These are phyloP conservation scores for Melanomma pulvis-pyrius DNA, from an alignment of 495 filamentous ascomycete species.

Conservation along the genomic window DNA sequence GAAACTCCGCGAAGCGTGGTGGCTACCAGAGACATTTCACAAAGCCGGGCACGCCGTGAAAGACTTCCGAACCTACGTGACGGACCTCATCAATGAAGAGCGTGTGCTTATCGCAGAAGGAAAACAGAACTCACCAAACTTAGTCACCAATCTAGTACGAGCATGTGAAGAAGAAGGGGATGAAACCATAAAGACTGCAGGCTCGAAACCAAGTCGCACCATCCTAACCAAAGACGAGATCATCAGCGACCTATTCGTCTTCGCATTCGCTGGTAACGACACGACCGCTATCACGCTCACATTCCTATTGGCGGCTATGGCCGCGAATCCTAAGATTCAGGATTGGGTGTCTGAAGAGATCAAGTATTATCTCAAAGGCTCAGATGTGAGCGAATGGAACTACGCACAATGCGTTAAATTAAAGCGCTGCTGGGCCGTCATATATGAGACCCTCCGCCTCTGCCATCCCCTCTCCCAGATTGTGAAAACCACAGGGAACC, in stretches of 20 bases:
- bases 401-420: slow-evolving; percentile 18
- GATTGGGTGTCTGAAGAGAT: slow-evolving; percentile 42
- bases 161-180: slow-evolving; percentile 15
- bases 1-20: slow-evolving; percentile 1
- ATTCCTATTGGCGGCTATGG: slow-evolving; percentile 23
- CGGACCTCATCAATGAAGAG: slow-evolving; percentile 22
- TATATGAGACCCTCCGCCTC: slow-evolving; percentile 24
- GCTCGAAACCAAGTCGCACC: not conserved
- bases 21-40: slow-evolving; percentile 18
- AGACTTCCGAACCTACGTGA: slow-evolving; percentile 13
- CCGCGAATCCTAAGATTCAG: slow-evolving; percentile 29
- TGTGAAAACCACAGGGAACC: slow-evolving; percentile 17
- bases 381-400: slow-evolving; percentile 1
- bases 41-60: slow-evolving; percentile 10
- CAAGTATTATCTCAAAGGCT: not conserved
- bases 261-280: slow-evolving; percentile 37
- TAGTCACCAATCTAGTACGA: slow-evolving; percentile 23
- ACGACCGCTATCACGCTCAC: slow-evolving; percentile 39
- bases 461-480: slow-evolving; percentile 20
- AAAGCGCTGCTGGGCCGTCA: slow-evolving; percentile 29
- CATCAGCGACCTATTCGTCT: slow-evolving; percentile 40
- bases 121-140: not conserved
- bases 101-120: slow-evolving; percentile 10
- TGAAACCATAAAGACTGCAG: not conserved
- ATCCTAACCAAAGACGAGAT: slow-evolving; percentile 37